These are phyloP conservation scores for Phytomonas sp. DNA, from an alignment of 208 protist species.

Conservation along the genomic window DNA sequence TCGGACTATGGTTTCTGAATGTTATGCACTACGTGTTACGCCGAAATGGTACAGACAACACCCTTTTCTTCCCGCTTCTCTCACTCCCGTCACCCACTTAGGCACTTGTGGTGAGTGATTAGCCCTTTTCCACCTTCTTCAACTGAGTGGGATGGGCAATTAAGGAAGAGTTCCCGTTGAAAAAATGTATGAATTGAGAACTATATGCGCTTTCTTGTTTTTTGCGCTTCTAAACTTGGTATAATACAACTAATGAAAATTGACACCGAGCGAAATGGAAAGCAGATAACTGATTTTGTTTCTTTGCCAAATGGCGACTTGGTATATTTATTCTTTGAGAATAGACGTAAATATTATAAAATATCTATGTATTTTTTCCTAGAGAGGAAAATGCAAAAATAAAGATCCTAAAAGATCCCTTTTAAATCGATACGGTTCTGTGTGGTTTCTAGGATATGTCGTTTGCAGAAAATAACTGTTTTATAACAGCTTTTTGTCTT, in stretches of 20 bases:
- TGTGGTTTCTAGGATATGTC: no score
- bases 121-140: no score
- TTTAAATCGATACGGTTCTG: no score
- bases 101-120: no score
- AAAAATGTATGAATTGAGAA: constrained; percentile 11
- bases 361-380: neutral
- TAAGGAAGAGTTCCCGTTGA: neutral
- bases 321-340: neutral
- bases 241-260: constrained; percentile 1
- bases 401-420: neutral
- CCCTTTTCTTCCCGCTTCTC: no score
- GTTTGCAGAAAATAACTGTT: no score
- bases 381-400: constrained; percentile 2
- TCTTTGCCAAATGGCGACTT: neutral
- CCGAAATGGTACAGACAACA: no score
- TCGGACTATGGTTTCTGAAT: no score
- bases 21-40: no score
- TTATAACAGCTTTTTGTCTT: no score
- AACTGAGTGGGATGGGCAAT: no score
- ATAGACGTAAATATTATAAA: neutral
- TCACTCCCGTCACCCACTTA: no score
- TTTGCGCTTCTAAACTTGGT: constrained; percentile 4
- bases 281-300: constrained; percentile 11
- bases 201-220: constrained; percentile 2
- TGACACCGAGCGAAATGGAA: constrained; percentile 8